Conservation (phyloP, 202 grass and related monocot species). For the Hordeum pubiflorum region DNA sequence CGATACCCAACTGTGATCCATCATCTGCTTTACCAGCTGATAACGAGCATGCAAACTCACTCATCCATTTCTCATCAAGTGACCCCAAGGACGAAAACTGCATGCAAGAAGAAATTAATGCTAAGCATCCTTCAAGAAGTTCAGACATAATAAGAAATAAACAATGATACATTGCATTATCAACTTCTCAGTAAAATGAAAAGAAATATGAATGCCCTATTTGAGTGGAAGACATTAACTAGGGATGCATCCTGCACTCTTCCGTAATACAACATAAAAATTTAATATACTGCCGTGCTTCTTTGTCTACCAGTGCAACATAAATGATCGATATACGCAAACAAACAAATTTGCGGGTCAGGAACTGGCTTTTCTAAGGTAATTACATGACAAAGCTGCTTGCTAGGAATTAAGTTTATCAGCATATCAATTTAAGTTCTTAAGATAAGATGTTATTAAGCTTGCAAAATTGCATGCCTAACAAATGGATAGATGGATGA, state of each 20-base stretch:
- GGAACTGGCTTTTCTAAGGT: not conserved
- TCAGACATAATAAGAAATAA: not conserved
- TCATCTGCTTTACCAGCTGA: constrained; percentile 77
- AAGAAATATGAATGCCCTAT: not conserved
- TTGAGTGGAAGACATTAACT: not conserved
- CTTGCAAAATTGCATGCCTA: constrained; percentile 2
- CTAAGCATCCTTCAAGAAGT: not conserved
- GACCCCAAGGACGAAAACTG: constrained; percentile 95
- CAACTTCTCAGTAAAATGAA: not conserved
- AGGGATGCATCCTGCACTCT: not conserved
- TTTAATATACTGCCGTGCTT: not conserved
- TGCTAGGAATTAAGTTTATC: not conserved
- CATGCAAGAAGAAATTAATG: constrained; percentile 26
- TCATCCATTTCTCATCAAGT: constrained; percentile 94
- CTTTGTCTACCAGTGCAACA: not conserved
- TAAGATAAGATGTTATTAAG: not conserved
- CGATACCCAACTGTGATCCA: constrained; percentile 53
- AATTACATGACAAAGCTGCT: not conserved
- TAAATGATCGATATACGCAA: not conserved
- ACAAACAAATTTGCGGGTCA: not conserved
- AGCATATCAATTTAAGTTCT: constrained; percentile 1
- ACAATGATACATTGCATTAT: not conserved
- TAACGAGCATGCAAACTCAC: constrained; percentile 61
- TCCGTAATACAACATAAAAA: not conserved
- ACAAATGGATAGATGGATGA: constrained; percentile 12